Evolutionary conservation across 1,284 basidiomycete species (phyloP).

Genomic region (Boletus semigastroideus): DNA sequence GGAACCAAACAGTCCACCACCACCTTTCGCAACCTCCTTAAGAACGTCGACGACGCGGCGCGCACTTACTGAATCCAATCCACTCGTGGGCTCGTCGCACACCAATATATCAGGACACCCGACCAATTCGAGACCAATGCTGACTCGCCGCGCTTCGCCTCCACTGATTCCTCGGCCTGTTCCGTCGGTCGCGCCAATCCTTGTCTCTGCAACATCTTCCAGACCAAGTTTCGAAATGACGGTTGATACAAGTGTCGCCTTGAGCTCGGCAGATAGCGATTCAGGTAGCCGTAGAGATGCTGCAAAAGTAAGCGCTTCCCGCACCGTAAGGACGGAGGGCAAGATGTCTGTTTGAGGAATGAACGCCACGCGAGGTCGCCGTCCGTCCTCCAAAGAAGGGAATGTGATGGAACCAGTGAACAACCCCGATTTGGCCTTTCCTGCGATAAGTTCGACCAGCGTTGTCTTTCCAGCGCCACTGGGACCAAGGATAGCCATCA

Average conservation of each 20-base stretch:
- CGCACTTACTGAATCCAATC: slow-evolving; percentile 86
- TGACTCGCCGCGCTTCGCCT: slow-evolving; percentile 82
- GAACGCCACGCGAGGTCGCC: slow-evolving; percentile 66
- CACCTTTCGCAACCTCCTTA: slow-evolving; percentile 68
- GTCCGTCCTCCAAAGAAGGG: slow-evolving; percentile 36
- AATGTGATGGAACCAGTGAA: slow-evolving; percentile 65
- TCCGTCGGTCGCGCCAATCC: slow-evolving; percentile 61
- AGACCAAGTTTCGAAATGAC: slow-evolving; percentile 80
- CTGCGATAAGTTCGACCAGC: slow-evolving; percentile 80
- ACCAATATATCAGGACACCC: slow-evolving; percentile 79
- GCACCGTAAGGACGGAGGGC: slow-evolving; percentile 76
- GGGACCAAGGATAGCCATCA: slow-evolving; percentile 87
- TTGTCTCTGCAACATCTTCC: slow-evolving; percentile 61
- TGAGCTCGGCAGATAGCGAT: slow-evolving; percentile 63
- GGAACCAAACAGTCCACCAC: slow-evolving; percentile 29
- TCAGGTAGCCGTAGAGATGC: slow-evolving; percentile 84
- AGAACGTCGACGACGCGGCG: slow-evolving; percentile 76
- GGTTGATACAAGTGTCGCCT: slow-evolving; percentile 64
- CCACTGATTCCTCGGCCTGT: slow-evolving; percentile 78
- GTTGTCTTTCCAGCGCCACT: slow-evolving; percentile 88
- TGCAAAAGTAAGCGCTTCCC: slow-evolving; percentile 82
- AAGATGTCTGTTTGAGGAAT: slow-evolving; percentile 86
- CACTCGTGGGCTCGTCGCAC: slow-evolving; percentile 82
- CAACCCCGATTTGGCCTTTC: slow-evolving; percentile 71
- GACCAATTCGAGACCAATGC: slow-evolving; percentile 82